A percentile compares a stretch with the other conserved stretches of the same genome.
Conservation (phyloP, 139 green algal genomes). For the Parachlorella kessleri region DNA sequence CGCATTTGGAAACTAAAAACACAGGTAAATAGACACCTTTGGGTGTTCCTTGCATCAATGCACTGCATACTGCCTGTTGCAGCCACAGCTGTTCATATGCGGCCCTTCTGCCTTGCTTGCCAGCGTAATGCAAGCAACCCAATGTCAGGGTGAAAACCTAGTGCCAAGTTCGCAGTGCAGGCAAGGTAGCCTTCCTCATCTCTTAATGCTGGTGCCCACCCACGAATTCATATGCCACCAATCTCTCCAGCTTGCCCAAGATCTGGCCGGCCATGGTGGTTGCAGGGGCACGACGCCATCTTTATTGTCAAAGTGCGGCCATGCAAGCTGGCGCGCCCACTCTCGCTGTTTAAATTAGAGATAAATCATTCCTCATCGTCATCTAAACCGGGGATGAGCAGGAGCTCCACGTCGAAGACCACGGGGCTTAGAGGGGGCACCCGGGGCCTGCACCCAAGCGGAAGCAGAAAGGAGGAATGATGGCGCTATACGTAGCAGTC, state of each 20-base stretch:
- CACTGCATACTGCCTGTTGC: no score
- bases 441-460: slow-evolving; percentile 70
- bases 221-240: neutral
- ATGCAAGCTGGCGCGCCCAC: neutral
- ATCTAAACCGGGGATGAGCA: slow-evolving; percentile 85
- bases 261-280: neutral
- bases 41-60: no score
- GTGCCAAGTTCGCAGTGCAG: no score
- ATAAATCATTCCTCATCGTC: slow-evolving; percentile 22
- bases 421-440: slow-evolving; percentile 75
- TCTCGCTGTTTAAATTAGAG: neutral
- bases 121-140: no score
- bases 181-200: no score
- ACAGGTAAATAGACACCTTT: no score
- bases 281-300: neutral
- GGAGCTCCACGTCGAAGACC: slow-evolving; percentile 94
- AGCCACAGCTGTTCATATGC: no score
- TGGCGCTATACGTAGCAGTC: no score
- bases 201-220: neutral
- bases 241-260: neutral
- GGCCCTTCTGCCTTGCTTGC: no score
- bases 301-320: neutral
- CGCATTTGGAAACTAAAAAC: no score
- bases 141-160: no score
- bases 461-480: no score